These are phyloP conservation scores for Hansenula sp. DNA, from an alignment of 1,139 yeast genomes.

Conservation along the genomic window DNA sequence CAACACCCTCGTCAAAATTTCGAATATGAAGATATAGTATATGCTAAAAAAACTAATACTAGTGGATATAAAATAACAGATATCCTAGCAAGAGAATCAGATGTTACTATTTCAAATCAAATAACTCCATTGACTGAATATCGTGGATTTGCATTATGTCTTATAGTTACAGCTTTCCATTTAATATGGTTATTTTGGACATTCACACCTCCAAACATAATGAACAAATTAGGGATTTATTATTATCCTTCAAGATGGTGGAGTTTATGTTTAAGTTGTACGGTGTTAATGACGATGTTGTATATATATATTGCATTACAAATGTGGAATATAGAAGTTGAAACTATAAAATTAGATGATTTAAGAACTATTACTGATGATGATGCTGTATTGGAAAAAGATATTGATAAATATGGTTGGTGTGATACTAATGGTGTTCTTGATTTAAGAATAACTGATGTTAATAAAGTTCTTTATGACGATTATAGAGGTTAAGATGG, in stretches of 20 bases:
- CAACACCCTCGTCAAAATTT: slow-evolving; percentile 4
- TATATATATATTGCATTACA: slow-evolving; percentile 69
- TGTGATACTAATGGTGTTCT: slow-evolving; percentile 75
- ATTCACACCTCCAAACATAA: slow-evolving; percentile 50
- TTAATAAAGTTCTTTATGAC: slow-evolving; percentile 60
- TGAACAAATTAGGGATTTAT: slow-evolving; percentile 51
- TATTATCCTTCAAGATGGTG: slow-evolving; percentile 88
- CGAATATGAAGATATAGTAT: slow-evolving; percentile 26
- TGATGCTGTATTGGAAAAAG: slow-evolving; percentile 43
- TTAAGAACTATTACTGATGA: slow-evolving; percentile 66
- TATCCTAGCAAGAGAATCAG: slow-evolving; percentile 68
- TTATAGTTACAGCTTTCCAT: slow-evolving; percentile 49
- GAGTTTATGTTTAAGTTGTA: slow-evolving; percentile 75
- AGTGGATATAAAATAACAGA: slow-evolving; percentile 30
- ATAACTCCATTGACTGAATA: slow-evolving; percentile 72
- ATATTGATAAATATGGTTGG: slow-evolving; percentile 36
- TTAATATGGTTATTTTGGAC: slow-evolving; percentile 66
- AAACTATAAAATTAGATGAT: slow-evolving; percentile 56
- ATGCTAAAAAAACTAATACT: slow-evolving; percentile 5
- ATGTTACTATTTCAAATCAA: slow-evolving; percentile 64
- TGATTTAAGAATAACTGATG: slow-evolving; percentile 73
- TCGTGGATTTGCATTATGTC: slow-evolving; percentile 75
- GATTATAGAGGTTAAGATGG: slow-evolving; percentile 2
- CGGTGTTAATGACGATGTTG: slow-evolving; percentile 62
- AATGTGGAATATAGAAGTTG: slow-evolving; percentile 67